Percentiles rank a stretch among this genome's conserved stretches.
These are phyloP conservation scores for Fusarium lateritium DNA, from an alignment of 2,329 filamentous ascomycete genomes.

Conservation along the genomic window DNA sequence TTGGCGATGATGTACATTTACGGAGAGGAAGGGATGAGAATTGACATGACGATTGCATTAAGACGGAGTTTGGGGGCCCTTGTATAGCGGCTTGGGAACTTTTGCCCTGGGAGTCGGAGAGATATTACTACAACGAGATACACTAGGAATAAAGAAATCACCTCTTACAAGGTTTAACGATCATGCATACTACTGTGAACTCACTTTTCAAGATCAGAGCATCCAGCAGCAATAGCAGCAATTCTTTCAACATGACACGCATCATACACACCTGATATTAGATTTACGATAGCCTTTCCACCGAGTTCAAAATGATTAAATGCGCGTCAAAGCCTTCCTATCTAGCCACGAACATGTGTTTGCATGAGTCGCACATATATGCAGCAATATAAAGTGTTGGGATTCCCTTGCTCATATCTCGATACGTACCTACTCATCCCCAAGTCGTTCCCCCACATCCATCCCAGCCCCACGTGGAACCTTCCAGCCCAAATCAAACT, in stretches of 20 bases:
- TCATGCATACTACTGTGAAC: neutral
- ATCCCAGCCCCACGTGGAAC: constrained; percentile 49
- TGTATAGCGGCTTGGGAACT: constrained; percentile 15
- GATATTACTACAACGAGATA: constrained; percentile 16
- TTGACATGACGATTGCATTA: constrained; percentile 34
- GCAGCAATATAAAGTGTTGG: neutral
- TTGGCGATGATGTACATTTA: constrained; percentile 9
- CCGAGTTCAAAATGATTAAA: no score
- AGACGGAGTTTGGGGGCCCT: constrained; percentile 38
- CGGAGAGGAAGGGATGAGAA: constrained; percentile 8
- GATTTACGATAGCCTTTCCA: no score
- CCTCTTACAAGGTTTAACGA: constrained; percentile 7
- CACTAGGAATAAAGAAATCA: constrained; percentile 15
- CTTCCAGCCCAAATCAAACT: constrained; percentile 47
- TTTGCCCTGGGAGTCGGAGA: constrained; percentile 1
- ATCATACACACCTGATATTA: no score
- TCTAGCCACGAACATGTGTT: no score
- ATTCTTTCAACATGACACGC: no score
- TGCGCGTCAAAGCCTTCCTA: no score
- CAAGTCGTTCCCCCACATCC: constrained; percentile 33
- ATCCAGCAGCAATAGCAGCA: no score
- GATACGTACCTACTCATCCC: constrained; percentile 2
- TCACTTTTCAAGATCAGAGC: no score
- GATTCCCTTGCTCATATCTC: neutral
- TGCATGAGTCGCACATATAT: no score